These are phyloP conservation scores for Xylaria nigripes DNA, from an alignment of 495 filamentous ascomycete species.

Conservation along the genomic window DNA sequence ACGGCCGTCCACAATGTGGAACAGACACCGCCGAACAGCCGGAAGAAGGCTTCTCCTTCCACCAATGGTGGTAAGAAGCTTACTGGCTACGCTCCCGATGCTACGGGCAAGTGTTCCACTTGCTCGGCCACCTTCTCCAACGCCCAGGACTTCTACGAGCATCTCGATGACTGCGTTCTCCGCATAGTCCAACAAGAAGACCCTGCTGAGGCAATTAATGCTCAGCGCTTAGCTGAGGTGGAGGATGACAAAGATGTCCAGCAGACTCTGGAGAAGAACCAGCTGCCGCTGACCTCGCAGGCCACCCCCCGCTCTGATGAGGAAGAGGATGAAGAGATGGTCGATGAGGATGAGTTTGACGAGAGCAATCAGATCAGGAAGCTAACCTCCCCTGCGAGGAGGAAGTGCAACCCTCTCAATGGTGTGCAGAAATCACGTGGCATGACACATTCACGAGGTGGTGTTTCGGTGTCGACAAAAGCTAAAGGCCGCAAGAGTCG, in stretches of 20 bases:
- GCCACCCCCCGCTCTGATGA: constrained; percentile 53
- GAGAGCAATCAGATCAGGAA: constrained; percentile 23
- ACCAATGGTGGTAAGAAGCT: constrained; percentile 46
- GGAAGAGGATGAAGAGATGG: constrained; percentile 55
- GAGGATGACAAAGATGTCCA: constrained; percentile 74
- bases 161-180: constrained; percentile 96
- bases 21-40: constrained; percentile 89
- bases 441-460: constrained; percentile 54
- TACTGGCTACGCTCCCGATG: constrained; percentile 58
- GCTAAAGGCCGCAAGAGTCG: constrained; percentile 66
- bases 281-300: constrained; percentile 53
- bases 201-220: constrained; percentile 92
- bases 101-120: constrained; percentile 91
- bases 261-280: constrained; percentile 76
- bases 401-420: constrained; percentile 39
- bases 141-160: constrained; percentile 98
- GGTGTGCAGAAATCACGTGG: constrained; percentile 49
- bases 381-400: constrained; percentile 16
- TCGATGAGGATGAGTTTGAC: constrained; percentile 42
- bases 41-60: constrained; percentile 51
- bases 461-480: constrained; percentile 52
- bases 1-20: constrained; percentile 92
- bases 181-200: constrained; percentile 97
- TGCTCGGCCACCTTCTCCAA: constrained; percentile 86
- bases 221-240: constrained; percentile 71